Evolutionary conservation across 2,329 filamentous ascomycete genomes (phyloP).

Genomic region (Pseudocercospora pini-densiflorae): DNA sequence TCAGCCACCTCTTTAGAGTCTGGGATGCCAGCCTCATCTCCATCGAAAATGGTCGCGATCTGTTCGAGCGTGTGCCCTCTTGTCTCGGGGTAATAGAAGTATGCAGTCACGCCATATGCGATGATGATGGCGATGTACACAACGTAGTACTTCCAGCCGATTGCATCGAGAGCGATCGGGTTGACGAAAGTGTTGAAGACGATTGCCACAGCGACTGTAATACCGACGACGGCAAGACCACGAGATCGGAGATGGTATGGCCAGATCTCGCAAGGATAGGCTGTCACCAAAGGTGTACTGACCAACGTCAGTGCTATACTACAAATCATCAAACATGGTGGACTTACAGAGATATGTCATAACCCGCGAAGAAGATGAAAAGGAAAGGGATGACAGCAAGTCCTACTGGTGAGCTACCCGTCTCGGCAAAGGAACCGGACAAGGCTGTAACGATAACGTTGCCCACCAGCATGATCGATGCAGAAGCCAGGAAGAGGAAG

Average conservation of each 20-base stretch:
- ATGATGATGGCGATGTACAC: constrained; percentile 45
- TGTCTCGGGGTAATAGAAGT: constrained; percentile 23
- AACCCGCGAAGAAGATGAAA: constrained; percentile 49
- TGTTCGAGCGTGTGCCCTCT: constrained; percentile 44
- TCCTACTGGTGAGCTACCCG: constrained; percentile 39
- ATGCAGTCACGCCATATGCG: constrained; percentile 30
- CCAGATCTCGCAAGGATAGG: constrained; percentile 44
- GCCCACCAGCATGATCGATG: constrained; percentile 49
- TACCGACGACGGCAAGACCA: constrained; percentile 32
- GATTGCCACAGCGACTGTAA: constrained; percentile 26
- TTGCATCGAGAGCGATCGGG: constrained; percentile 45
- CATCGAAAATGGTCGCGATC: constrained; percentile 50
- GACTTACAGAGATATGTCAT: constrained; percentile 42
- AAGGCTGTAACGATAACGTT: constrained; percentile 38
- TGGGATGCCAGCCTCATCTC: constrained; percentile 22
- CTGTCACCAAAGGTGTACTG: constrained; percentile 38
- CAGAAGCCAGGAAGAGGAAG: constrained; percentile 49
- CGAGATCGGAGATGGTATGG: constrained; percentile 37
- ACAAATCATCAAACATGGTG: neutral
- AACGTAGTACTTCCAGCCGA: constrained; percentile 52
- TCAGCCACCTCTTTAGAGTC: constrained; percentile 20
- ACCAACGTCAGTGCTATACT: constrained; percentile 8
- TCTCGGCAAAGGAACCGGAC: constrained; percentile 43
- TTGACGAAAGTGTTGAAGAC: constrained; percentile 48
- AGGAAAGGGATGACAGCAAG: constrained; percentile 49